These are phyloP conservation scores for Pachyrhizus erosus DNA, from an alignment of 306 rosid genomes.

Conservation along the genomic window DNA sequence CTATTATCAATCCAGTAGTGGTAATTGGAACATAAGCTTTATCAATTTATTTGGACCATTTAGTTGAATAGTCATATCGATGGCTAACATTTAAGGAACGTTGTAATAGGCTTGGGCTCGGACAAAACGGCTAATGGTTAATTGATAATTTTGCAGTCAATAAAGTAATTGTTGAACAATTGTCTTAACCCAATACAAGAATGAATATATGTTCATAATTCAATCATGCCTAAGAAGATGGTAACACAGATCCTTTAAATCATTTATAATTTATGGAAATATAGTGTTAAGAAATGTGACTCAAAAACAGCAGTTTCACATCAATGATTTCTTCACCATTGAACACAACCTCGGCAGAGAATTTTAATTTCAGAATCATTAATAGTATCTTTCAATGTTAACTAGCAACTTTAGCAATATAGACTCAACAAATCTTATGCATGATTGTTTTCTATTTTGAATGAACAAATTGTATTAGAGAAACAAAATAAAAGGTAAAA, in stretches of 20 bases:
- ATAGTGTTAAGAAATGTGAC: not conserved
- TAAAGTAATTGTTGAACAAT: too few species aligned
- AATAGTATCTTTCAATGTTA: not conserved
- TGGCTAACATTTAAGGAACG: not conserved
- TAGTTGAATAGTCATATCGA: not conserved
- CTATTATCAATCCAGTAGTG: not conserved
- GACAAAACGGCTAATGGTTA: not conserved
- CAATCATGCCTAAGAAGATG: too few species aligned
- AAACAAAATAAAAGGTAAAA: not conserved
- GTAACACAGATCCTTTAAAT: too few species aligned
- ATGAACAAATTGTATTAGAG: not conserved
- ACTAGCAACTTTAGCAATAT: not conserved
- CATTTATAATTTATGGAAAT: too few species aligned
- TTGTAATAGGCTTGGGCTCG: not conserved
- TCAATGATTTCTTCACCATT: slow-evolving; percentile 17
- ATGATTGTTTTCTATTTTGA: not conserved
- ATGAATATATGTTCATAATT: too few species aligned
- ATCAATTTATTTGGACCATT: not conserved
- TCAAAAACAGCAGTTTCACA: not conserved
- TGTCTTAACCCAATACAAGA: too few species aligned
- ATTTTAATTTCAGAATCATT: slow-evolving; percentile 26
- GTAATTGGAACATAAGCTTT: not conserved
- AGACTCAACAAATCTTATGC: not conserved
- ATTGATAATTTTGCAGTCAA: not conserved
- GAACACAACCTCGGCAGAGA: not conserved